These are phyloP conservation scores for Nissolia schottii DNA, from an alignment of 306 rosid genomes.

Conservation along the genomic window DNA sequence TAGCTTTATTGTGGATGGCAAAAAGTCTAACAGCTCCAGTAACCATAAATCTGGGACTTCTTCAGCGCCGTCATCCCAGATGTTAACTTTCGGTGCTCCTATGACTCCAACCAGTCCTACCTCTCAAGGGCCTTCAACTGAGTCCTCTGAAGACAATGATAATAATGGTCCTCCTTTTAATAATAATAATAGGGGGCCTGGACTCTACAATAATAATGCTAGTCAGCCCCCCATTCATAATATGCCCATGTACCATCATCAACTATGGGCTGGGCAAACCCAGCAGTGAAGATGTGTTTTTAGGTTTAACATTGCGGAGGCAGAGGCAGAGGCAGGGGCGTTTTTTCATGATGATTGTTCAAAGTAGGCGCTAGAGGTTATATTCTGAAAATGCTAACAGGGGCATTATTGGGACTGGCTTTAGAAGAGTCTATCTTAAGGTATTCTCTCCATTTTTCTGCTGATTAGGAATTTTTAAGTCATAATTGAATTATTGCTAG, in stretches of 20 bases:
- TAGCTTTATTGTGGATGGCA: slow-evolving; percentile 56
- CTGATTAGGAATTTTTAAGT: slow-evolving; percentile 20
- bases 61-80: slow-evolving; percentile 38
- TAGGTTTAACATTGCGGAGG: slow-evolving; percentile 22
- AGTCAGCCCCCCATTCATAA: slow-evolving; percentile 48
- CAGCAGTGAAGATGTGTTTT: slow-evolving; percentile 50
- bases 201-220: slow-evolving; percentile 34
- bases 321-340: slow-evolving; percentile 34
- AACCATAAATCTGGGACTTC: slow-evolving; percentile 44
- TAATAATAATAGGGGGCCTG: slow-evolving; percentile 51
- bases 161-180: slow-evolving; percentile 49
- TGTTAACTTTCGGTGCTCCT: slow-evolving; percentile 54
- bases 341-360: slow-evolving; percentile 23
- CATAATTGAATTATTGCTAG: slow-evolving; percentile 28
- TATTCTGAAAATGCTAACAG: slow-evolving; percentile 33
- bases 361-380: slow-evolving; percentile 29
- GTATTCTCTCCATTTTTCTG: slow-evolving; percentile 7
- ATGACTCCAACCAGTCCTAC: slow-evolving; percentile 49
- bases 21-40: slow-evolving; percentile 39
- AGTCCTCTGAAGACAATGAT: slow-evolving; percentile 66
- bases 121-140: slow-evolving; percentile 61
- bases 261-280: slow-evolving; percentile 57
- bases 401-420: slow-evolving; percentile 20
- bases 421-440: slow-evolving; percentile 30
- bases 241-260: slow-evolving; percentile 47